Conservation (phyloP, 176 grass and related monocot species). For the Zea mays region Zm-B73-REFERENCE-NAM-5.0 NC_050101.1:140354001-140354500, state of each 20-base stretch:
- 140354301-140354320: constrained; percentile 54
- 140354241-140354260: constrained; percentile 34
- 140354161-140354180: constrained; percentile 44
- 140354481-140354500: background rate
- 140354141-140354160: constrained; percentile 34
- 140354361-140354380: constrained; percentile 33
- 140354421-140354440: background rate
- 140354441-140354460: constrained; percentile 13
- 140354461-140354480: constrained; percentile 17
- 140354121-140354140: constrained; percentile 10
- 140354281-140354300: constrained; percentile 35
- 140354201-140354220: constrained; percentile 44
- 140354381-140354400: constrained; percentile 2
- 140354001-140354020: constrained; percentile 53
- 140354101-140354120: background rate
- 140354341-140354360: constrained; percentile 32
- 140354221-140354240: constrained; percentile 17
- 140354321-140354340: constrained; percentile 51
- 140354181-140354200: constrained; percentile 55
- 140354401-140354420: background rate
- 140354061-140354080: constrained; percentile 52
- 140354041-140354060: constrained; percentile 34
- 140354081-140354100: constrained; percentile 46
- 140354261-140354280: constrained; percentile 49
- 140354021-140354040: constrained; percentile 31